Evolutionary conservation across 225 moss, liverwort and hornwort species (phyloP).

Genomic region (Pseudoscleropodium purum): DNA sequence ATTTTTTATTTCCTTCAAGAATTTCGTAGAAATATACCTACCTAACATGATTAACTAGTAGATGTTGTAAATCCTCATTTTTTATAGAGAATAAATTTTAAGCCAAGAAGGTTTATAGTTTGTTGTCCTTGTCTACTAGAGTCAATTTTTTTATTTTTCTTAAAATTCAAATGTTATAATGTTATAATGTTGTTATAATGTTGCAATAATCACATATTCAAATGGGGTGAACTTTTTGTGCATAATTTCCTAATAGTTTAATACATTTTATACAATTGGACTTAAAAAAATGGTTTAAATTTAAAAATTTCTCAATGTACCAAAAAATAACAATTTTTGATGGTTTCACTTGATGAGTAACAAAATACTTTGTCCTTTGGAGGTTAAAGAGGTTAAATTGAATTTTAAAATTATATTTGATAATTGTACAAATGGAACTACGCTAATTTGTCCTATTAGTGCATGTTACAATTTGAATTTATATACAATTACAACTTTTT

Average conservation of each 20-base stretch:
- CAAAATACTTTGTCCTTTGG: fast-evolving
- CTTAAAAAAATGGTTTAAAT: neutral
- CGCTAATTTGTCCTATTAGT: neutral
- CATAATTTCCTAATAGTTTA: neutral
- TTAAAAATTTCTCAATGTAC: neutral
- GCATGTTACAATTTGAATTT: neutral
- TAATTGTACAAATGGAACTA: neutral
- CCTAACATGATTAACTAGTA: neutral
- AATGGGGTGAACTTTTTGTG: neutral
- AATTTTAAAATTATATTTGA: neutral
- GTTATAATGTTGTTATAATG: too few relatives aligned
- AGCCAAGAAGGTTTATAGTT: neutral
- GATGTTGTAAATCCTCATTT: neutral
- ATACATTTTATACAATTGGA: too few relatives aligned
- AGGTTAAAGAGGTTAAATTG: neutral
- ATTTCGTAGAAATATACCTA: neutral
- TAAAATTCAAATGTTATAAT: too few relatives aligned
- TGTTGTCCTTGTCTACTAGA: neutral
- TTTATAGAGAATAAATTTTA: neutral
- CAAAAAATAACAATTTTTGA: neutral
- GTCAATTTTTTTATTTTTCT: neutral
- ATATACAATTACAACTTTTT: neutral
- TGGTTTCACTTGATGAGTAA: neutral
- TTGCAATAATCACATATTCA: neutral
- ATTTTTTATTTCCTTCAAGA: neutral